These are phyloP conservation scores for Hanseniaspora mollemarum DNA, from an alignment of 805 yeast species.

Conservation along the genomic window DNA sequence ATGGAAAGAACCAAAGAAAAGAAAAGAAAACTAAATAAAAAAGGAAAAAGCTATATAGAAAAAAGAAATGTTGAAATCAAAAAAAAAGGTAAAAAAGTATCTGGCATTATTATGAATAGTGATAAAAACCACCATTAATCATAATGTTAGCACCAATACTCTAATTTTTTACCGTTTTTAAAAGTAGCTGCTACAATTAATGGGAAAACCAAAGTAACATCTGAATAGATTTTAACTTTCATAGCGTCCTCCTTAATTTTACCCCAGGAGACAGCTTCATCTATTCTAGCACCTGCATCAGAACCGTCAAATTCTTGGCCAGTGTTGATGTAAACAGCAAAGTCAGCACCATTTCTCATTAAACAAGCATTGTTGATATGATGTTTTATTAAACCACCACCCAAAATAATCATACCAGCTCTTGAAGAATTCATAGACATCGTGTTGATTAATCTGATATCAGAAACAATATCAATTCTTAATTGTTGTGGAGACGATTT, in stretches of 20 bases:
- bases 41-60: conserved; percentile 37
- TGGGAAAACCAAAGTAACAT: conserved; percentile 90
- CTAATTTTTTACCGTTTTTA: conserved; percentile 43
- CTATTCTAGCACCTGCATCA: conserved; percentile 98
- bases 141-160: conserved; percentile 18
- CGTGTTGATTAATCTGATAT: conserved; percentile 81
- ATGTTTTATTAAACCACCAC: conserved; percentile 94
- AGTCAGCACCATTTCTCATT: conserved; percentile 99
- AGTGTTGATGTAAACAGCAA: conserved; percentile 91
- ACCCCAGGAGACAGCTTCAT: conserved; percentile 98
- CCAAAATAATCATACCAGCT: conserved; percentile 93
- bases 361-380: conserved; percentile 96
- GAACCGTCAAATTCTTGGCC: conserved; percentile 99
- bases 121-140: background rate
- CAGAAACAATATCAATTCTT: conserved; percentile 85
- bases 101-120: no score
- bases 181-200: conserved; percentile 95
- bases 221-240: conserved; percentile 86
- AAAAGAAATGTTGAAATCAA: background rate
- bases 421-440: conserved; percentile 87
- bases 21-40: conserved; percentile 22
- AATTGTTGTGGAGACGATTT: conserved; percentile 83
- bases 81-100: conserved; percentile 27
- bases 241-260: conserved; percentile 91
- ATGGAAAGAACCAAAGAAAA: conserved; percentile 11